These are phyloP conservation scores for Tulasnella sp. DNA, from an alignment of 768 basidiomycete species.

Conservation along the genomic window DNA sequence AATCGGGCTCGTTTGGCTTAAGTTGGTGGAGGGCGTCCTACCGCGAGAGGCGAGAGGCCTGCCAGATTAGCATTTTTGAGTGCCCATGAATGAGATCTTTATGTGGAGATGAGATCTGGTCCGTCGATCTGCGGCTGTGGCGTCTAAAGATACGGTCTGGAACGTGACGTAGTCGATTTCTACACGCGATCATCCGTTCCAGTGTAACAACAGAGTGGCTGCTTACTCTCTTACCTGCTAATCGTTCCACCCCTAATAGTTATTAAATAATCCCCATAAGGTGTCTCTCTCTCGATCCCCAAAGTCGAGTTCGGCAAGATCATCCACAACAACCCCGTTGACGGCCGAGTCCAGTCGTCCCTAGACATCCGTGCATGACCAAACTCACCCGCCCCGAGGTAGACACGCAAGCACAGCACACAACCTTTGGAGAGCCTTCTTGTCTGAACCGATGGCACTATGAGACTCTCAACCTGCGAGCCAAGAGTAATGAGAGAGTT, in stretches of 20 bases:
- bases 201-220: conserved; percentile 69
- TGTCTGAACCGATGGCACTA: conserved; percentile 85
- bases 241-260: conserved; percentile 54
- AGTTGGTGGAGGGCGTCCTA: conserved; percentile 56
- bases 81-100: conserved; percentile 60
- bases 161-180: neutral
- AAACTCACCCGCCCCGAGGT: conserved; percentile 39
- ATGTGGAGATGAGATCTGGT: conserved; percentile 59
- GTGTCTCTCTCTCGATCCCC: conserved; percentile 76
- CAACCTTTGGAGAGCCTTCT: conserved; percentile 58
- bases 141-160: neutral
- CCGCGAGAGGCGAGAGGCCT: conserved; percentile 50
- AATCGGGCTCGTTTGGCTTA: conserved; percentile 48
- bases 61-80: conserved; percentile 67
- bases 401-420: conserved; percentile 70
- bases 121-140: neutral
- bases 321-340: conserved; percentile 20
- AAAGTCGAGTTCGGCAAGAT: conserved; percentile 45
- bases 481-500: conserved; percentile 79
- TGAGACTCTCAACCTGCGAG: conserved; percentile 52
- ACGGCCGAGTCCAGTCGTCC: no score
- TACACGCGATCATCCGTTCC: neutral
- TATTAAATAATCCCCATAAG: conserved; percentile 70
- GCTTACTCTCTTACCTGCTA: conserved; percentile 63
- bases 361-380: no score